A percentile compares a stretch with the other conserved stretches of the same genome.
These are phyloP conservation scores for Rubia peregrina DNA, from an alignment of 305 asterid species.

Conservation along the genomic window DNA sequence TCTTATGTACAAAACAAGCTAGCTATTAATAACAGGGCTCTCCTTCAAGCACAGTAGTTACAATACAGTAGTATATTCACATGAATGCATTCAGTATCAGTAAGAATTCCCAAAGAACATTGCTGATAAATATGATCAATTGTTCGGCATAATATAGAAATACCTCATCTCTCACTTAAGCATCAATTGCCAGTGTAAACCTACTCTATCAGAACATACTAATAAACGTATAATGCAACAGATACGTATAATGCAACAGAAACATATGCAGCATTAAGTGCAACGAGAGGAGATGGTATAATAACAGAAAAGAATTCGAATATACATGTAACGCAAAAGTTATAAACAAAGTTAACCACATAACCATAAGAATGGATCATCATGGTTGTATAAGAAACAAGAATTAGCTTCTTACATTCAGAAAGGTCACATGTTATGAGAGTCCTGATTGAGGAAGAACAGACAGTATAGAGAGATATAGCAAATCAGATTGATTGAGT, in stretches of 20 bases:
- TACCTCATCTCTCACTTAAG: background rate
- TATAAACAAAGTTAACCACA: conserved; percentile 14
- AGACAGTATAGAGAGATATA: background rate
- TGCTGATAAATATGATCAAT: background rate
- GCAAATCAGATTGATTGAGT: background rate
- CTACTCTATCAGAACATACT: background rate
- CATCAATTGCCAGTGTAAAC: background rate
- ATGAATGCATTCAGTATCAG: background rate
- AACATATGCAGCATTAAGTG: background rate
- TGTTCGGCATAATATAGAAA: background rate
- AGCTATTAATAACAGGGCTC: background rate
- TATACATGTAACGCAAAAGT: background rate
- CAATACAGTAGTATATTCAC: background rate
- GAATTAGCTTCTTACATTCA: conserved; percentile 20
- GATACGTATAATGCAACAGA: background rate
- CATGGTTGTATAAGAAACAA: conserved; percentile 12
- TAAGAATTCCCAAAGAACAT: background rate
- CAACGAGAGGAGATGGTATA: background rate
- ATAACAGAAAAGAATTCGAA: background rate
- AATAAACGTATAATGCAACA: background rate
- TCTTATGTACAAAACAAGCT: background rate
- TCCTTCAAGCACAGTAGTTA: too few species aligned
- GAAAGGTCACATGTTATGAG: conserved; percentile 12
- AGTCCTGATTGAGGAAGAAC: conserved; percentile 10
- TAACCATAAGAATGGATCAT: conserved; percentile 23